These are phyloP conservation scores for Cicer cuneatum DNA, from an alignment of 306 rosid genomes.

Conservation along the genomic window DNA sequence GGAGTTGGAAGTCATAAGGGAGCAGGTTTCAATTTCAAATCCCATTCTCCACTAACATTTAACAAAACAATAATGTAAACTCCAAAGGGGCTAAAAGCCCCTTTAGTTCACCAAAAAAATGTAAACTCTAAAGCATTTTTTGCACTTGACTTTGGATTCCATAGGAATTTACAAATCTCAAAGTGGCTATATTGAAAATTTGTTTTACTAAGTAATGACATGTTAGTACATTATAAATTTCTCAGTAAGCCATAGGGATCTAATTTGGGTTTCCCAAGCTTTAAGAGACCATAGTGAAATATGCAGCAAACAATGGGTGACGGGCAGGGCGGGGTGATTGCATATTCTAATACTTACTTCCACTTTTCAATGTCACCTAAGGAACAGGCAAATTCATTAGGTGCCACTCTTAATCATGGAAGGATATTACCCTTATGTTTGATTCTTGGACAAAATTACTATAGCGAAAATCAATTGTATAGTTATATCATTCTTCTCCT, in stretches of 20 bases:
- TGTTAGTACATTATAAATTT: constrained; percentile 1
- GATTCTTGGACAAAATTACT: constrained; percentile 3
- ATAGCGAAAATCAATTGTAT: neutral
- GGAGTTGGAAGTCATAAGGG: too few species aligned
- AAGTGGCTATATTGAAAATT: constrained; percentile 11
- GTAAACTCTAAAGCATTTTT: constrained; percentile 6
- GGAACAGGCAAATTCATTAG: neutral
- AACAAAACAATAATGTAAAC: neutral
- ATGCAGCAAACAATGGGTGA: too few species aligned
- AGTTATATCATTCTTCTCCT: constrained; percentile 1
- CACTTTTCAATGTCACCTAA: too few species aligned
- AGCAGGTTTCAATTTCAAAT: too few species aligned
- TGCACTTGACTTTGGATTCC: constrained; percentile 8
- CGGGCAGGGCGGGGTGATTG: too few species aligned
- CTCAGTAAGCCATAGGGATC: neutral
- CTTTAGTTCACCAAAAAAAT: neutral
- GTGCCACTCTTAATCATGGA: neutral
- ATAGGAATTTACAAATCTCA: constrained; percentile 23
- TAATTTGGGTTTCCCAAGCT: neutral
- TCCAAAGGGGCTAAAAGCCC: neutral
- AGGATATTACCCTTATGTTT: neutral
- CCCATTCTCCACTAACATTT: too few species aligned
- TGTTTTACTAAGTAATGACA: neutral
- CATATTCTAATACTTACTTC: too few species aligned
- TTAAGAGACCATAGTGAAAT: too few species aligned